Evolutionary conservation across 352 stramenopile genomes (phyloP).

Genomic region (Blastocystis sp.): DNA sequence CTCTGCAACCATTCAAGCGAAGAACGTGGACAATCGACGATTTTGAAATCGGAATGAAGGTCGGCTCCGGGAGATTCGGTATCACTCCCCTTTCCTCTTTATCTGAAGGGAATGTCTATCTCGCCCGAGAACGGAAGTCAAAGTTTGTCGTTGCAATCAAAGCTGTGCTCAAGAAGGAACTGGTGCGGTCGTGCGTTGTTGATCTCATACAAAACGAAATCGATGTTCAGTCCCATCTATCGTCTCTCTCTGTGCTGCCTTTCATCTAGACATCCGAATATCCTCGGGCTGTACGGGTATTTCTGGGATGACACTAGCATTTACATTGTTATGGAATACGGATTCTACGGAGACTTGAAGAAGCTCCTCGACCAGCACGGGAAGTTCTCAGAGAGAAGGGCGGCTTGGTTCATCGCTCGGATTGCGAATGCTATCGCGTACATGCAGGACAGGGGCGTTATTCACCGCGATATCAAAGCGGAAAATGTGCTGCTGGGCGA

Average conservation of each 20-base stretch:
- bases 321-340: slow-evolving; percentile 43
- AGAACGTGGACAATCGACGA: slow-evolving; percentile 47
- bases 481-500: slow-evolving; percentile 38
- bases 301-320: slow-evolving; percentile 32
- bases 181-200: background rate
- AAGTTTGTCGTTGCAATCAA: slow-evolving; percentile 52
- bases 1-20: background rate
- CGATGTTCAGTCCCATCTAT: slow-evolving; percentile 27
- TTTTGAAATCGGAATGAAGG: slow-evolving; percentile 36
- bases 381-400: background rate
- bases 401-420: slow-evolving; percentile 5
- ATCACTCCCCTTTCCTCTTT: background rate
- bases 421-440: slow-evolving; percentile 17
- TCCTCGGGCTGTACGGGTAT: slow-evolving; percentile 33
- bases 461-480: slow-evolving; percentile 44
- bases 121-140: background rate
- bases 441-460: background rate
- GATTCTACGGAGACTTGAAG: slow-evolving; percentile 34
- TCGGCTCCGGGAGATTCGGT: slow-evolving; percentile 31
- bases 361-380: slow-evolving; percentile 16
- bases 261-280: background rate
- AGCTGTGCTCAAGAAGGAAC: background rate
- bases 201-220: slow-evolving; percentile 54
- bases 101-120: slow-evolving; percentile 27
- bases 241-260: background rate